Conservation (phyloP, 2,329 filamentous ascomycete genomes). For the Penicillium digitatum region DNA sequence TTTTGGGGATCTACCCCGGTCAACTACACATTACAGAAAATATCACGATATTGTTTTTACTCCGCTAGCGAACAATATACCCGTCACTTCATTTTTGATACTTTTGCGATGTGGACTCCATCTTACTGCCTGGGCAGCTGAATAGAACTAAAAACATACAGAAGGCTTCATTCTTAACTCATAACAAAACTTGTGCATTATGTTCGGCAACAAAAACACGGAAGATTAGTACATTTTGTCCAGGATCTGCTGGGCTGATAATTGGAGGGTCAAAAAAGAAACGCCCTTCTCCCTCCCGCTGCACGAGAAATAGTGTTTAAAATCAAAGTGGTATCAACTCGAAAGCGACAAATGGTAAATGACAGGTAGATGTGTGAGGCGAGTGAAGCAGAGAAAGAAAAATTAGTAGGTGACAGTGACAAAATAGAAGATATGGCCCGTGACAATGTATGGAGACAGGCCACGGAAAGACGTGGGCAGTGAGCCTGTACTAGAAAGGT, state of each 20-base stretch:
- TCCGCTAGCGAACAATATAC: slow-evolving; percentile 6
- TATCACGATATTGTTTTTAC: slow-evolving; percentile 1
- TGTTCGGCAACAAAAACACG: neutral
- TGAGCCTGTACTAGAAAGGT: neutral
- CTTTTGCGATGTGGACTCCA: neutral
- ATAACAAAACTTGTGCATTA: neutral
- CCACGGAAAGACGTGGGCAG: neutral
- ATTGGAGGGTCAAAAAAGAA: neutral
- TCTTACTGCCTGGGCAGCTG: neutral
- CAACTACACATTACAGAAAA: neutral
- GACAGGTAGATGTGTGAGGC: neutral
- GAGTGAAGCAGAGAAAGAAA: neutral
- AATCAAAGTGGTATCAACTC: slow-evolving; percentile 11
- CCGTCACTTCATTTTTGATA: neutral
- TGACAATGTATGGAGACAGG: neutral
- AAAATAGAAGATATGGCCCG: neutral
- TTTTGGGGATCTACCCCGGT: neutral
- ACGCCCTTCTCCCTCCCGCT: slow-evolving; percentile 5
- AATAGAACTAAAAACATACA: neutral
- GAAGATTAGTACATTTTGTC: neutral
- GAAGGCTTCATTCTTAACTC: neutral
- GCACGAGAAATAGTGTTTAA: slow-evolving; percentile 3
- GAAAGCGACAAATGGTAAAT: slow-evolving; percentile 4
- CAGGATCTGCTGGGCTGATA: neutral
- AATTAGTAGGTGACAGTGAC: neutral